Evolutionary conservation across 2,329 filamentous ascomycete genomes (phyloP), one percentile per base, ranked within the genome.

Genomic region (Tolypocladium sp.): DNA sequence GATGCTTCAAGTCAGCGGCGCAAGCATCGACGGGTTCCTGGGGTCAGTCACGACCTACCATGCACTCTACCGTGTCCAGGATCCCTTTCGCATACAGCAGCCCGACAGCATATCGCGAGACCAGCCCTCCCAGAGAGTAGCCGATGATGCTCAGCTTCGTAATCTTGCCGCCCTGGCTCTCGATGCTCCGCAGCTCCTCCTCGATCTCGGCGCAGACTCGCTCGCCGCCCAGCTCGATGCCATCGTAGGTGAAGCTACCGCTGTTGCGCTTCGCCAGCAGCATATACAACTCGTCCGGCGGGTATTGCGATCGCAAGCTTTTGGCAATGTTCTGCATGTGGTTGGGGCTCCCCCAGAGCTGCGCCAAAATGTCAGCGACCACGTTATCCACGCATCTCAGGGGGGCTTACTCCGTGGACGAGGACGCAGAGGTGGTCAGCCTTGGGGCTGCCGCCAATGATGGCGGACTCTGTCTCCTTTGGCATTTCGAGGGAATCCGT

Each of bases 121-220:
- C 86, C 8, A 97, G 78, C 0, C 93, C 93, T 53, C 93, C 93
- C 1, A 97, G 80, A 0, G 91, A 96, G 72, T 97, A 97, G 44
- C 93, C 93, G 51, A 93, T 82, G 46, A 97, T 79, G 71, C 92
- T 96, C 63, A 97, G 78, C 74, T 92, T 95, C 55, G 77, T 87
- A 67, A 97, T 88, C 49, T 83, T 81, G 64, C 88, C 84, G 27
- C 91, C 92, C 35, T 79, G 77, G 49, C 76, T 75, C 55, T 82
- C 80, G 57, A 86, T 80, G 52, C 72, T 70, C 59, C 80, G 78
- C 58, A 89, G 70, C 66, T 86, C 80, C 65, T 88, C 80, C 68
- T 88, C 84, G 60, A 89, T 87, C 74, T 89, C 86, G 61, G 79
- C 74, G 64, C 84, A 87, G 9, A 89, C 82, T 53, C 86, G 81